Conservation (phyloP, 306 rosid genomes). For the Vicia faba region DNA sequence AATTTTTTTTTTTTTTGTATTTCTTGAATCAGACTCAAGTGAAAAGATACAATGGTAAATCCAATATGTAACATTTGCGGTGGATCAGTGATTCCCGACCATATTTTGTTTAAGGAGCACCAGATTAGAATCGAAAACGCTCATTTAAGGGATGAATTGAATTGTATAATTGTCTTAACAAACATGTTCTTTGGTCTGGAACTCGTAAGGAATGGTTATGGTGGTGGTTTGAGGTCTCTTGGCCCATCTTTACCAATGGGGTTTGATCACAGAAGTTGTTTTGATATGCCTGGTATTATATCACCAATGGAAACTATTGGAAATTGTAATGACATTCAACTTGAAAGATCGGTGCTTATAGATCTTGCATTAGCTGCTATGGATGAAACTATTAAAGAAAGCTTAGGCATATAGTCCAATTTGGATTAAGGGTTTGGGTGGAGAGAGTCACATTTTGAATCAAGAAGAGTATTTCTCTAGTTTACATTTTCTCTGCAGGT, state of each 20-base stretch:
- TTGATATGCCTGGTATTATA: too few relatives aligned
- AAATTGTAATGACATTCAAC: conserved; percentile 44
- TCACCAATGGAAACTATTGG: conserved; percentile 61
- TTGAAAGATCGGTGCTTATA: conserved; percentile 55
- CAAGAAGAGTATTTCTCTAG: conserved; percentile 75
- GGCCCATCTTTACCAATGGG: conserved; percentile 50
- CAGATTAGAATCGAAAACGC: conserved; percentile 89
- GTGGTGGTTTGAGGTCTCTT: conserved; percentile 47
- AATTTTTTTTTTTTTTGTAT: too few relatives aligned
- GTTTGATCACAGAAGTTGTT: too few relatives aligned
- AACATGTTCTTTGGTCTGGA: conserved; percentile 83
- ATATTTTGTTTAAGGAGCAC: conserved; percentile 83
- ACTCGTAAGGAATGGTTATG: conserved; percentile 68
- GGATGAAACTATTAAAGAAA: conserved; percentile 83
- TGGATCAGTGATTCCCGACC: conserved; percentile 88
- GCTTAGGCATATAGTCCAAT: conserved; percentile 68
- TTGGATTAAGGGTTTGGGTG: conserved; percentile 68
- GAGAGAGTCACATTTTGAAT: conserved; percentile 65
- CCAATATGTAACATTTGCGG: conserved; percentile 83
- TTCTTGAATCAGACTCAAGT: too few relatives aligned
- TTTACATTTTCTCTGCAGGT: too few relatives aligned
- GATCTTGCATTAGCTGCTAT: conserved; percentile 85
- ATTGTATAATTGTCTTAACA: conserved; percentile 62
- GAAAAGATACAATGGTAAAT: conserved; percentile 73
- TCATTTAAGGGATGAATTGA: conserved; percentile 72